A percentile compares a stretch with the other conserved stretches of the same genome.
Evolutionary conservation across 1,284 basidiomycete genomes (phyloP).

Genomic region (Moesziomyces sp.): DNA sequence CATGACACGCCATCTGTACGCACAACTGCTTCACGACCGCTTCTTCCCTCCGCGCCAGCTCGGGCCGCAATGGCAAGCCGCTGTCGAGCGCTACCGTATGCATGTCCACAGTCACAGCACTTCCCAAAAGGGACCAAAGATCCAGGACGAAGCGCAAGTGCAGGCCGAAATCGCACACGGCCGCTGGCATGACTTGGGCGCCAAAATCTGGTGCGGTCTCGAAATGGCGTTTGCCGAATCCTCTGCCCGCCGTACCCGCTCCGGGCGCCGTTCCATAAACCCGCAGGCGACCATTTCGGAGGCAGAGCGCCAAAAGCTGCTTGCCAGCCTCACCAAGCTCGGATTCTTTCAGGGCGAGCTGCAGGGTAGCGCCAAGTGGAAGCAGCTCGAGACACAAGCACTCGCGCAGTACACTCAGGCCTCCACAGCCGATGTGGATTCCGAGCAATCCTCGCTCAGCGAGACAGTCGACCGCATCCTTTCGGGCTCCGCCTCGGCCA

Average conservation of each 20-base stretch:
- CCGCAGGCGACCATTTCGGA: not conserved
- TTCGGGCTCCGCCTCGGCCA: not conserved
- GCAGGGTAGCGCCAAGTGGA: conserved; percentile 54
- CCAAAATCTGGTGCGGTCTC: conserved; percentile 60
- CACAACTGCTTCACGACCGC: conserved; percentile 87
- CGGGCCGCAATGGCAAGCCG: conserved; percentile 70
- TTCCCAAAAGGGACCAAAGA: not conserved
- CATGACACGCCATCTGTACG: conserved; percentile 73
- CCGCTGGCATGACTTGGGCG: conserved; percentile 58
- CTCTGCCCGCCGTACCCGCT: conserved; percentile 16
- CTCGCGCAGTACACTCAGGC: conserved; percentile 14
- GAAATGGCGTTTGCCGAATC: conserved; percentile 58
- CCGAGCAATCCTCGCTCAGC: conserved; percentile 6
- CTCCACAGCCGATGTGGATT: not conserved
- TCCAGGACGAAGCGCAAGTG: conserved; percentile 29
- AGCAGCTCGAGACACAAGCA: conserved; percentile 47
- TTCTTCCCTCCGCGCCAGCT: conserved; percentile 92
- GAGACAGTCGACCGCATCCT: conserved; percentile 16
- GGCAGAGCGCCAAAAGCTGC: conserved; percentile 30
- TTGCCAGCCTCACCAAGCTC: conserved; percentile 38
- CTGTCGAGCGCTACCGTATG: conserved; percentile 50
- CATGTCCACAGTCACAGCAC: conserved; percentile 8
- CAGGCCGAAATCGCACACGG: conserved; percentile 36
- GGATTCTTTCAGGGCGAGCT: conserved; percentile 60
- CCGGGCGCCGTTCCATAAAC: conserved; percentile 5